phyloP scores from a whole-genome alignment of 2,329 filamentous ascomycete genomes.

The Trichoderma afroharzianum region DNA sequence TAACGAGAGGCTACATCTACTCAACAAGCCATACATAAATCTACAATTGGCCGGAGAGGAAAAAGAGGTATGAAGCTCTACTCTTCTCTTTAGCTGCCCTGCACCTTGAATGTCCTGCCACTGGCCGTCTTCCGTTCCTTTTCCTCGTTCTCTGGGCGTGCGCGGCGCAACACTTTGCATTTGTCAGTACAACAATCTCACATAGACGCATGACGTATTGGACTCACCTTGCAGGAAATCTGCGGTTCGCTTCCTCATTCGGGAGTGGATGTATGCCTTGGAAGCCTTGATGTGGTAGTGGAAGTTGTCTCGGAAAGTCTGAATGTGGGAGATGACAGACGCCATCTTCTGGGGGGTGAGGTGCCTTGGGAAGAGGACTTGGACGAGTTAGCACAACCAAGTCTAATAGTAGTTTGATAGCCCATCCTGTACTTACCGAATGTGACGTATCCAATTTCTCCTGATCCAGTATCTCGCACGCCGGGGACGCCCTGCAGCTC shows the following conservation, averaged over 20 bases:
- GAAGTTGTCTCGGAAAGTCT: constrained; percentile 99
- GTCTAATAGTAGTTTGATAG: neutral
- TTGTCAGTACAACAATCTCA: constrained; percentile 27
- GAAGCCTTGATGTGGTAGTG: constrained; percentile 99
- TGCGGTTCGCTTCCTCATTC: constrained; percentile 95
- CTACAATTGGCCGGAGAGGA: neutral
- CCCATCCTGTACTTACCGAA: constrained; percentile 63
- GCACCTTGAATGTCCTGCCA: constrained; percentile 79
- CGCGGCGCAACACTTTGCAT: constrained; percentile 79
- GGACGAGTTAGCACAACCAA: constrained; percentile 21
- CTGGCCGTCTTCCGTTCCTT: constrained; percentile 98
- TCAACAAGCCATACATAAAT: constrained; percentile 5
- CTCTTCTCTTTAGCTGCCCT: constrained; percentile 33
- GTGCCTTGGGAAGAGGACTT: constrained; percentile 94
- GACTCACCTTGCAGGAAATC: constrained; percentile 91
- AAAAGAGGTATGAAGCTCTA: constrained; percentile 14
- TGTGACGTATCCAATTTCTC: constrained; percentile 94
- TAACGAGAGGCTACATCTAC: neutral
- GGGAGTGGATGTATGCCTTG: constrained; percentile 97
- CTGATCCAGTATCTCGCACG: constrained; percentile 69
- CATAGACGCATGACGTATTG: neutral
- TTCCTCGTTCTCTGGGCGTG: constrained; percentile 91
- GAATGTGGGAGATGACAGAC: constrained; percentile 97
- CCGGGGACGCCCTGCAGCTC: constrained; percentile 85
- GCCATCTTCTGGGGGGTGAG: constrained; percentile 84